These are phyloP conservation scores for Trametopsis cervina DNA, from an alignment of 768 basidiomycete species.

Conservation along the genomic window DNA sequence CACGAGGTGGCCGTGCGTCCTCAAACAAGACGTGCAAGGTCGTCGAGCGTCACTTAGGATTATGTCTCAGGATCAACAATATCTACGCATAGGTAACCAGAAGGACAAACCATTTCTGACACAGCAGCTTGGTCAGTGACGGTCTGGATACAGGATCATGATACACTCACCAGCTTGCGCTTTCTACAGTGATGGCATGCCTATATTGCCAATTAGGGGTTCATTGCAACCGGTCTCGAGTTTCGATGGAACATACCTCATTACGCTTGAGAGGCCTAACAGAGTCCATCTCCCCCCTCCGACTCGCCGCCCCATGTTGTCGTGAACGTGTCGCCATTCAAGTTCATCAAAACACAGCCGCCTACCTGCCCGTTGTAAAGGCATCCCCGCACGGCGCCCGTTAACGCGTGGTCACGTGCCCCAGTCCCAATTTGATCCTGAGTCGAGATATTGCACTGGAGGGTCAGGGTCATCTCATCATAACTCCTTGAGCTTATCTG, in stretches of 20 bases:
- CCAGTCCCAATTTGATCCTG: too few species aligned
- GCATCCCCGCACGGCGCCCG: too few species aligned
- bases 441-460: too few species aligned
- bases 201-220: neutral
- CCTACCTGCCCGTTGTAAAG: too few species aligned
- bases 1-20: slow-evolving; percentile 12
- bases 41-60: slow-evolving; percentile 23
- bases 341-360: too few species aligned
- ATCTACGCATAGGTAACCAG: neutral
- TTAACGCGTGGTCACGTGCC: too few species aligned
- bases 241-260: slow-evolving; percentile 20
- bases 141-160: neutral
- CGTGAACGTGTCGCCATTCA: too few species aligned
- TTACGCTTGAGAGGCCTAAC: slow-evolving; percentile 24
- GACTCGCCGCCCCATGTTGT: too few species aligned
- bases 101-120: slow-evolving; percentile 13
- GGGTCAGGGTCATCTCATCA: too few species aligned
- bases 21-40: slow-evolving; percentile 11
- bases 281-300: too few species aligned
- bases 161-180: slow-evolving; percentile 11
- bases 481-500: too few species aligned
- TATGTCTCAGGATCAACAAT: neutral
- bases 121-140: neutral
- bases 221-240: neutral
- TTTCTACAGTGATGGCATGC: slow-evolving; percentile 15